These are phyloP conservation scores for Pilobolus umbonatus DNA, from an alignment of 192 early-diverging fungal species.

Conservation along the genomic window DNA sequence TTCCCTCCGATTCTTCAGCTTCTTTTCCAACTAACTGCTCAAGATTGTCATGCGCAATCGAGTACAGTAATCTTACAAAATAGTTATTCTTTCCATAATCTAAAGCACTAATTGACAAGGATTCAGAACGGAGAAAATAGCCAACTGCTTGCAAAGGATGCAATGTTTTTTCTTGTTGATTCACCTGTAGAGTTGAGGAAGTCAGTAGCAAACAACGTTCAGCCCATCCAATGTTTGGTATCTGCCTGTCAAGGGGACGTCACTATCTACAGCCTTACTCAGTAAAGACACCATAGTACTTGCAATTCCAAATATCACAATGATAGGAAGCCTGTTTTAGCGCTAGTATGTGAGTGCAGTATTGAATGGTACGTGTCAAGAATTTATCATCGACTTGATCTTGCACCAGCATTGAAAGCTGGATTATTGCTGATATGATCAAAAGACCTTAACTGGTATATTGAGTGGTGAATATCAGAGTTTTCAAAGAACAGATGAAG, in stretches of 20 bases:
- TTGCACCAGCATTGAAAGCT: too few species aligned
- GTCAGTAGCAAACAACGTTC: not conserved
- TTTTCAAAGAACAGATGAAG: too few species aligned
- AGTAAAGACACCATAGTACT: not conserved
- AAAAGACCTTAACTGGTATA: too few species aligned
- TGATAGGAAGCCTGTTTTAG: not conserved
- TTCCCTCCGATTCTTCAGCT: not conserved
- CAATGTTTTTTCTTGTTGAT: slow-evolving; percentile 3
- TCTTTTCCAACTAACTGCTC: slow-evolving; percentile 4
- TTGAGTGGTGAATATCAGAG: too few species aligned
- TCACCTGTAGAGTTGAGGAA: not conserved
- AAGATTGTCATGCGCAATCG: slow-evolving; percentile 5
- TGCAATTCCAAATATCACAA: slow-evolving; percentile 2
- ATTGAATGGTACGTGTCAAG: not conserved
- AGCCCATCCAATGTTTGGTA: slow-evolving; percentile 1
- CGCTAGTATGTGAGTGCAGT: not conserved
- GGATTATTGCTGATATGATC: too few species aligned
- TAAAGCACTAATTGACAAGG: not conserved
- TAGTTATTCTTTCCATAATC: slow-evolving; percentile 1
- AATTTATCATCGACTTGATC: not conserved
- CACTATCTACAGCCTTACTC: slow-evolving; percentile 1
- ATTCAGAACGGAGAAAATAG: not conserved
- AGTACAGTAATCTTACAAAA: slow-evolving; percentile 5
- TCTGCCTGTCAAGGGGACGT: not conserved
- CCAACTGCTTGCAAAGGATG: not conserved